A percentile compares a stretch with the other conserved stretches of the same genome.
These are phyloP conservation scores for Sistotremastrum suecicum DNA, from an alignment of 768 basidiomycete genomes.

Conservation along the genomic window DNA sequence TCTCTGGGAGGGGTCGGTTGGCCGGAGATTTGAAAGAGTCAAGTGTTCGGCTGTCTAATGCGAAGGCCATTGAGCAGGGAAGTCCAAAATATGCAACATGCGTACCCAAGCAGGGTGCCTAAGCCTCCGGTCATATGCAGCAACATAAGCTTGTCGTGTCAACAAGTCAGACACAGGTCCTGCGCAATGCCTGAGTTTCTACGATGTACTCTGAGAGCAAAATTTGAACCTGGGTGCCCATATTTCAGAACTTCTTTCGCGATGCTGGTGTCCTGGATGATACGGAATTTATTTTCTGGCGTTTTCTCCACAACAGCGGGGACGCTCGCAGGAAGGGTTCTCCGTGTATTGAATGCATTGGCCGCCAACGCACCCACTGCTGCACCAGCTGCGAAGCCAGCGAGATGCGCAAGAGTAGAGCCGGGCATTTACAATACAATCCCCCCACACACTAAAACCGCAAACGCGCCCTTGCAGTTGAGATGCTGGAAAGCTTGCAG, in stretches of 20 bases:
- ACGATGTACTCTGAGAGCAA: neutral
- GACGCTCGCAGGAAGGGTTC: constrained; percentile 5
- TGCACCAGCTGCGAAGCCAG: constrained; percentile 74
- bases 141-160: constrained; percentile 69
- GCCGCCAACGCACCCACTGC: constrained; percentile 66
- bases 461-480: too few species aligned
- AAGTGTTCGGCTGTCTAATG: constrained; percentile 88
- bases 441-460: too few species aligned
- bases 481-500: too few species aligned
- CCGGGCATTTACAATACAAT: constrained; percentile 23
- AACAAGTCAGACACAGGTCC: constrained; percentile 77
- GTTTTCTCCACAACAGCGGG: constrained; percentile 7
- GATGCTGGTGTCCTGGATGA: constrained; percentile 5
- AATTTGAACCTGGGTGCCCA: constrained; percentile 52
- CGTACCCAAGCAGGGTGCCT: constrained; percentile 90
- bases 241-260: constrained; percentile 46
- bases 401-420: constrained; percentile 40
- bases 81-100: neutral
- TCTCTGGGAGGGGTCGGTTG: constrained; percentile 20
- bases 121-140: constrained; percentile 80
- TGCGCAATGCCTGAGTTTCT: constrained; percentile 17
- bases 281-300: constrained; percentile 12
- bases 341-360: constrained; percentile 28
- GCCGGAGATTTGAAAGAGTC: constrained; percentile 58
- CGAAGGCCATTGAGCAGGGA: neutral